Base-by-base conservation (phyloP, 371 early-diverging fungal species). In the Apophysomyces sp. region DNA sequence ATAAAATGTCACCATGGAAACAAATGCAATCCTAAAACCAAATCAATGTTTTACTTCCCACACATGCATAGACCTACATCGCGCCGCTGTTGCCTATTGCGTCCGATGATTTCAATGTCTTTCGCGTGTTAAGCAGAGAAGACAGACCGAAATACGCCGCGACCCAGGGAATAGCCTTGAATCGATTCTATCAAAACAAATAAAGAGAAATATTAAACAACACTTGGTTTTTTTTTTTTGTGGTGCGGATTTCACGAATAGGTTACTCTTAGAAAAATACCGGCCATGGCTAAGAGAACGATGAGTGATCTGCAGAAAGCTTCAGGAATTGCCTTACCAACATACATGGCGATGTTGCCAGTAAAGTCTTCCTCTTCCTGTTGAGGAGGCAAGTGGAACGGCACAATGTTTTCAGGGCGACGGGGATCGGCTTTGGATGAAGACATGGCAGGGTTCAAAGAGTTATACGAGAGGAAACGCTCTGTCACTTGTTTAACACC, bases 351-450 rank as follows among this genome's bases (percentile, higher is more conserved):
- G 55, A 76, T 52, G 30, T 67, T 69, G 30, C 65, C 65, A 40
- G 71, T 60, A 52, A 60, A 73, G 39, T 77, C 78, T 36, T 68
- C 71, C 36, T 69, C 71, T 12, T 66, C 71, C 39, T 53, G 37
- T 44, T 49, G 63, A 13, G 65, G 56, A 37, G 79, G 76, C 41
- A 77, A 62, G 55, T 77, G 78, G 39, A 73, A 80, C 15, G 81
- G 76, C 3, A 77, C 74, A 39, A 80, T 65, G 15, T 67, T 72
- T 24, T 77, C 76, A 52, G 72, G 61, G 31, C 70, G 66, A 40
- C 78, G 76, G 55, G 77, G 81, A 76, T 80, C 81, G 41, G 59
- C 52, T 62, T 70, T 72, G 29, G 71, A 71, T 61, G 74, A 72
- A 36, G 76, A 76, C 75, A 78, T 74, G 49, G 21, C 16, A 4